These are phyloP conservation scores for Naganishia randhawae DNA, from an alignment of 768 basidiomycete genomes.

Conservation along the genomic window DNA sequence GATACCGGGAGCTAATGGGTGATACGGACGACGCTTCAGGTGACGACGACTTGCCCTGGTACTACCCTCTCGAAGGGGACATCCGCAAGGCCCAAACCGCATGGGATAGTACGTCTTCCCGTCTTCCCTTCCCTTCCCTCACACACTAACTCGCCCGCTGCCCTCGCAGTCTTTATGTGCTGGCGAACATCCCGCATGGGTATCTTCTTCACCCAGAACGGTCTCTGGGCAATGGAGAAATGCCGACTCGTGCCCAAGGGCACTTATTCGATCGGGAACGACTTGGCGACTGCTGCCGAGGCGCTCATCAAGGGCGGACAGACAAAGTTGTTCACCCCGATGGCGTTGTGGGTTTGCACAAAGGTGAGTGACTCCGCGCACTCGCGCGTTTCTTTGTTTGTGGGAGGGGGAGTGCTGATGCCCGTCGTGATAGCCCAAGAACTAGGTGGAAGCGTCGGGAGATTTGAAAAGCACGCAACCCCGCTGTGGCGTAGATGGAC, in stretches of 20 bases:
- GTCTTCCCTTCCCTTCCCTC: background rate
- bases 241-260: conserved; percentile 83
- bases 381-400: background rate
- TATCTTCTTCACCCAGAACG: conserved; percentile 74
- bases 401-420: background rate
- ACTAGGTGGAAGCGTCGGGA: background rate
- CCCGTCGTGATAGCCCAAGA: conserved; percentile 1
- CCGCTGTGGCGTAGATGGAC: too few species aligned
- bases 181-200: conserved; percentile 90
- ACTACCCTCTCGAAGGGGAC: conserved; percentile 95
- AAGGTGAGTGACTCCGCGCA: too few species aligned
- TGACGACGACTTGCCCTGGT: conserved; percentile 64
- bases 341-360: conserved; percentile 47
- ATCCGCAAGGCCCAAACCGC: conserved; percentile 83
- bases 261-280: conserved; percentile 82
- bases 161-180: conserved; percentile 45
- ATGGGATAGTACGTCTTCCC: conserved; percentile 63
- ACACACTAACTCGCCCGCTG: background rate
- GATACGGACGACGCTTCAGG: conserved; percentile 29
- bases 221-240: conserved; percentile 70
- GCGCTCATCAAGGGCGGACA: conserved; percentile 79
- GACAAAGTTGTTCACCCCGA: conserved; percentile 59
- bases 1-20: background rate
- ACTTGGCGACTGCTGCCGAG: conserved; percentile 74
- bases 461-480: too few species aligned